phyloP scores from a whole-genome alignment of 768 basidiomycete species.

The Tricholoma flavovirens region DNA sequence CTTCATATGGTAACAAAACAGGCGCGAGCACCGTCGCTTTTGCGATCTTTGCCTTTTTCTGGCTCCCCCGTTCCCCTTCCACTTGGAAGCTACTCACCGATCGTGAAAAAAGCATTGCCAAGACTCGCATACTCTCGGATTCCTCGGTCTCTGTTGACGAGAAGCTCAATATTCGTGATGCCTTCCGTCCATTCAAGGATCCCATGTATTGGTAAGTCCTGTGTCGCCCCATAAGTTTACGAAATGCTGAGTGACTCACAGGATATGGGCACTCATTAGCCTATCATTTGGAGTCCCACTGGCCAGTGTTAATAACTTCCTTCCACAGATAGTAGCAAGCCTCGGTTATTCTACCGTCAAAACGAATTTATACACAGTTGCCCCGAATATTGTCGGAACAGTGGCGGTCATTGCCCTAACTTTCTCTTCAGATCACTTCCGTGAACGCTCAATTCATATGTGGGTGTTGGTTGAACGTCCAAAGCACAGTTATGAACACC shows the following conservation, averaged over 20 bases:
- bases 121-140: constrained; percentile 38
- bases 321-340: constrained; percentile 43
- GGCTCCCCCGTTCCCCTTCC: constrained; percentile 38
- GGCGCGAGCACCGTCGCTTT: constrained; percentile 37
- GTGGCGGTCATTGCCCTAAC: constrained; percentile 40
- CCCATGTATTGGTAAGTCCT: constrained; percentile 36
- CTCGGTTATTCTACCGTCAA: constrained; percentile 42
- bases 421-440: constrained; percentile 46
- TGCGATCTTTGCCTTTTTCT: constrained; percentile 40
- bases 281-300: constrained; percentile 42
- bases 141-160: constrained; percentile 40
- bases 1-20: constrained; percentile 8
- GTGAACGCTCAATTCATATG: constrained; percentile 41
- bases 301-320: constrained; percentile 49
- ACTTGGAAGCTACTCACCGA: constrained; percentile 34
- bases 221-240: not conserved
- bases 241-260: constrained; percentile 5
- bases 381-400: constrained; percentile 46
- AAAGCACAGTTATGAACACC: not conserved
- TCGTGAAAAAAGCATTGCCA: constrained; percentile 36
- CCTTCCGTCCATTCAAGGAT: constrained; percentile 38
- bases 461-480: not conserved
- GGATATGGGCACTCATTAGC: constrained; percentile 42
- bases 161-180: constrained; percentile 35
- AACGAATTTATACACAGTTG: constrained; percentile 49